phyloP scores from a whole-genome alignment of 176 grass and related monocot genomes.

The Oryza rufipogon region DNA sequence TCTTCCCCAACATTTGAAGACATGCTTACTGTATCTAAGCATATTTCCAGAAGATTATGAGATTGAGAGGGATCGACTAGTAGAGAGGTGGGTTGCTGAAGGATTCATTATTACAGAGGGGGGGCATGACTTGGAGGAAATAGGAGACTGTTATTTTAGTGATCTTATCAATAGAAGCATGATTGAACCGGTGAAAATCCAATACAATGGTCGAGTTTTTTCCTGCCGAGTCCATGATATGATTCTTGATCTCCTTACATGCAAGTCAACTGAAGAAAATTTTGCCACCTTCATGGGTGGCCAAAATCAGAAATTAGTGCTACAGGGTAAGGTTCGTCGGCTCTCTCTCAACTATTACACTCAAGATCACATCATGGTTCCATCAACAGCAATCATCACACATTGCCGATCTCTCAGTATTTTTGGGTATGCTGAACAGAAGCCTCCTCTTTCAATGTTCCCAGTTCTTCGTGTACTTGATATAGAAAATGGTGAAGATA shows the following conservation, averaged over 20 bases:
- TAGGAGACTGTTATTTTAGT: conserved; percentile 34
- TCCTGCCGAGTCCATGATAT: conserved; percentile 50
- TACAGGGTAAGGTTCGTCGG: conserved; percentile 34
- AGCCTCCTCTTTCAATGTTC: conserved; percentile 40
- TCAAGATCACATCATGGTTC: conserved; percentile 20
- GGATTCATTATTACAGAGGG: conserved; percentile 42
- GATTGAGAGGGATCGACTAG: conserved; percentile 37
- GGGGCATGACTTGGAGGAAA: conserved; percentile 39
- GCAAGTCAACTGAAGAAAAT: conserved; percentile 47
- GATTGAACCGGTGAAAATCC: conserved; percentile 36
- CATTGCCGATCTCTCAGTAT: conserved; percentile 36
- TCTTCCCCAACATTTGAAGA: conserved; percentile 50
- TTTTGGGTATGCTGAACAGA: conserved; percentile 38
- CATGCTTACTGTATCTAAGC: conserved; percentile 48
- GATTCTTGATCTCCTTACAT: conserved; percentile 55
- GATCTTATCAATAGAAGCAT: conserved; percentile 52
- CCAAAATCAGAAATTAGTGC: conserved; percentile 3
- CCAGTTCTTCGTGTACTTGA: conserved; percentile 40
- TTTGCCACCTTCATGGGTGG: conserved; percentile 34
- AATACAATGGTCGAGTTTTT: conserved; percentile 27
- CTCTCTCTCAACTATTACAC: conserved; percentile 36
- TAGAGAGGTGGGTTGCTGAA: conserved; percentile 51
- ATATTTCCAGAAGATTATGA: conserved; percentile 51
- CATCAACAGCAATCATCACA: conserved; percentile 6
- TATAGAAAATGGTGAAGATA: conserved; percentile 41